Conservation (phyloP, 768 basidiomycete species). For the Boletales sp. region DNA sequence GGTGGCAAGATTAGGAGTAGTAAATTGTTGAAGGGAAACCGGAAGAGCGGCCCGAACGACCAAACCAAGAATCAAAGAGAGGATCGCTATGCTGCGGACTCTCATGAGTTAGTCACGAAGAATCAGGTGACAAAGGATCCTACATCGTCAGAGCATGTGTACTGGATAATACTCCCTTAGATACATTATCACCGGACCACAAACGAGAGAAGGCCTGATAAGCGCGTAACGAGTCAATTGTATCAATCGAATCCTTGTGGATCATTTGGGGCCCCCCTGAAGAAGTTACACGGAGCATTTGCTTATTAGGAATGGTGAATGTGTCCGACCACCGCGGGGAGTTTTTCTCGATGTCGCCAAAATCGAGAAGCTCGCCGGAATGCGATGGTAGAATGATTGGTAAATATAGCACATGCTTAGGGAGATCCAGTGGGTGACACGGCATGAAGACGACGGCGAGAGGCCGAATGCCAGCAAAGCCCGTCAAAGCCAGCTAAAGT, state of each 20-base stretch:
- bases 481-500: constrained; percentile 39
- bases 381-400: constrained; percentile 42
- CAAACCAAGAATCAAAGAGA: constrained; percentile 63
- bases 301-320: constrained; percentile 39
- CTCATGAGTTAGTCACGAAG: constrained; percentile 8
- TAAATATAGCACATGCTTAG: constrained; percentile 50
- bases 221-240: constrained; percentile 39
- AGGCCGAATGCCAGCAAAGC: constrained; percentile 44
- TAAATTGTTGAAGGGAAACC: constrained; percentile 19
- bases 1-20: constrained; percentile 14
- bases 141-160: constrained; percentile 66
- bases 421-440: constrained; percentile 34
- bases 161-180: constrained; percentile 42
- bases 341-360: constrained; percentile 22
- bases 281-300: constrained; percentile 37
- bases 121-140: constrained; percentile 22
- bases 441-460: constrained; percentile 71
- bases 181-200: constrained; percentile 32
- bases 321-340: constrained; percentile 41
- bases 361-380: constrained; percentile 20
- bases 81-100: constrained; percentile 55
- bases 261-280: constrained; percentile 38
- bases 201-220: constrained; percentile 46
- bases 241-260: constrained; percentile 43
- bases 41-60: constrained; percentile 32